Base-by-base conservation (phyloP, 2,329 filamentous ascomycete genomes). In the Penicillium sp. region DNA sequence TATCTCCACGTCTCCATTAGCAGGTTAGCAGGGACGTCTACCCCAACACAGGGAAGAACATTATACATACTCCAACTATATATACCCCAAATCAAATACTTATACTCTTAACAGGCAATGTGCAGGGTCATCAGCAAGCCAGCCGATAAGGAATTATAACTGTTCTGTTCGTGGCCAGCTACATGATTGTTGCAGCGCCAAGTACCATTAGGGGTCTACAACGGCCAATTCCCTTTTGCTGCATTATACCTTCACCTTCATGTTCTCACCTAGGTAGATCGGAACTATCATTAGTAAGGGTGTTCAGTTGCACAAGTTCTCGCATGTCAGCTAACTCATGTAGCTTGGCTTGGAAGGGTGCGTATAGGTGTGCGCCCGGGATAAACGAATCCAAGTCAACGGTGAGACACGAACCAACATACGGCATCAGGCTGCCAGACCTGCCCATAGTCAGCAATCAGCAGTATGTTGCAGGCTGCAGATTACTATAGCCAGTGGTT, bases 281-380 rank as follows among this genome's bases (percentile, higher is more conserved):
- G 76, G 77, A 0, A 75, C 77, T 7, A 72, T 80, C 8, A 75
- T 75, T 24, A 54, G 71, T 0, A 15, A 46, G 12, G 69, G 74
- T 6, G 77, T 78, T 31, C 1, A 76, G 73, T 24, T 81, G 5
- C 75, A 79, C 53, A 83, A 79, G 49, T 77, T 82, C 56, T 72
- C 78, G 45, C 77, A 81, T 57, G 77, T 84, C 51, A 78, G 76
- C 3, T 83, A 78, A 77, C 65, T 83, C 38, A 81, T 79, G 0
- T 84, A 78, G 75, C 74, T 73, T 10, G 81, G 81, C 0, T 82
- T 83, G 50, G 74, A 4, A 79, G 75, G 26, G 75, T 84, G 33
- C 82, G 79, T 55, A 65, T 74, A 17, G 8, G 8, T 17, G 8
- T 17, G 32, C 32, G 7, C 8, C n/a, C 4, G 6, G 31, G 6